Evolutionary conservation across 805 yeast species (phyloP).

Genomic region (Candida anglica): DNA sequence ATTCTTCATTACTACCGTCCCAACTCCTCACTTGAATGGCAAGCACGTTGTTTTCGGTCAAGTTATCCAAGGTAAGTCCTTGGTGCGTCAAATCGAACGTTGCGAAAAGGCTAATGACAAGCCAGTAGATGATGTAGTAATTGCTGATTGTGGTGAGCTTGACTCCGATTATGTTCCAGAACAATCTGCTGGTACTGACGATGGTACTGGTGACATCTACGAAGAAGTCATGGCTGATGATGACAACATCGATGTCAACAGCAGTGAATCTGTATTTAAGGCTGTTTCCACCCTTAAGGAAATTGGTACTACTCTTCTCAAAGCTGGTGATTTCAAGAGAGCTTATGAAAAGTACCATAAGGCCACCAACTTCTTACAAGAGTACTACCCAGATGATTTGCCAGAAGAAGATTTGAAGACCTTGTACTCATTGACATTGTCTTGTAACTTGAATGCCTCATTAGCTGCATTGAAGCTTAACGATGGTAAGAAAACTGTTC

Average conservation of each 20-base stretch:
- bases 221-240: slow-evolving; percentile 78
- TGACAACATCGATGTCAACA: slow-evolving; percentile 52
- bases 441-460: slow-evolving; percentile 70
- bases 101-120: slow-evolving; percentile 65
- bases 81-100: slow-evolving; percentile 76
- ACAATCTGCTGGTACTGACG: slow-evolving; percentile 48
- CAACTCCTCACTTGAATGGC: slow-evolving; percentile 92
- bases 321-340: slow-evolving; percentile 51
- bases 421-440: slow-evolving; percentile 52
- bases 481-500: slow-evolving; percentile 49
- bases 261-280: slow-evolving; percentile 62
- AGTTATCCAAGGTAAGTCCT: slow-evolving; percentile 73
- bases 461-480: slow-evolving; percentile 66
- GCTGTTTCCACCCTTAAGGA: slow-evolving; percentile 67
- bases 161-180: slow-evolving; percentile 55
- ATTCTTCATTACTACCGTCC: slow-evolving; percentile 87
- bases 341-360: slow-evolving; percentile 71
- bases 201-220: slow-evolving; percentile 81
- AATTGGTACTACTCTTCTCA: slow-evolving; percentile 74
- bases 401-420: slow-evolving; percentile 48
- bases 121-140: slow-evolving; percentile 67
- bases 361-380: slow-evolving; percentile 64
- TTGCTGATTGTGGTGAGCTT: slow-evolving; percentile 76
- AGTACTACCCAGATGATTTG: slow-evolving; percentile 70
- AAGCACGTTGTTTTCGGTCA: slow-evolving; percentile 97